Percentiles rank a stretch among this genome's conserved stretches.
These are phyloP conservation scores for Phytophthora crassamura DNA, from an alignment of 352 stramenopile genomes.

Conservation along the genomic window DNA sequence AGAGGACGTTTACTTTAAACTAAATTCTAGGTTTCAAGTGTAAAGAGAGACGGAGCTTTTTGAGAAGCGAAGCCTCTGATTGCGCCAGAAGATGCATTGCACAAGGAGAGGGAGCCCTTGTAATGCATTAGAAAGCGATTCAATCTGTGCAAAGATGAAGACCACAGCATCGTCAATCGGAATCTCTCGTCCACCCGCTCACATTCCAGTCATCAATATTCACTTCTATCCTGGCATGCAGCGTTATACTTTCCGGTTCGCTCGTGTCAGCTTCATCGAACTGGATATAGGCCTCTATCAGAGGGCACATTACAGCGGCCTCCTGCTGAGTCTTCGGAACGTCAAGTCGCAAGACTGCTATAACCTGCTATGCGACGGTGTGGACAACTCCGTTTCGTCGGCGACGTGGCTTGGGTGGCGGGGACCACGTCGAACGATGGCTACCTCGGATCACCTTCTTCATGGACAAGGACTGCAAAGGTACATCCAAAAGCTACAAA, in stretches of 20 bases:
- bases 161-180: no score
- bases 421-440: not conserved
- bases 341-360: constrained; percentile 15
- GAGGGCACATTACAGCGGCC: constrained; percentile 1
- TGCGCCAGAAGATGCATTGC: no score
- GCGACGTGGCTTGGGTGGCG: constrained; percentile 3
- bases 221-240: not conserved
- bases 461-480: constrained; percentile 15
- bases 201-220: not conserved
- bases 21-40: no score
- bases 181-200: no score
- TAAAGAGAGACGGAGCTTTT: no score
- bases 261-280: not conserved
- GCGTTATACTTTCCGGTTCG: not conserved
- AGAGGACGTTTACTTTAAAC: no score
- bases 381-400: constrained; percentile 12
- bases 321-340: constrained; percentile 12
- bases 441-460: constrained; percentile 16
- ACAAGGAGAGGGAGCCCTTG: no score
- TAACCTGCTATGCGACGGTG: constrained; percentile 10
- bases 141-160: no score
- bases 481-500: not conserved
- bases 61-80: no score
- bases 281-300: constrained; percentile 8
- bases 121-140: no score